Base-by-base conservation (phyloP, 805 yeast species). In the Torulaspora gathmanii region DNA sequence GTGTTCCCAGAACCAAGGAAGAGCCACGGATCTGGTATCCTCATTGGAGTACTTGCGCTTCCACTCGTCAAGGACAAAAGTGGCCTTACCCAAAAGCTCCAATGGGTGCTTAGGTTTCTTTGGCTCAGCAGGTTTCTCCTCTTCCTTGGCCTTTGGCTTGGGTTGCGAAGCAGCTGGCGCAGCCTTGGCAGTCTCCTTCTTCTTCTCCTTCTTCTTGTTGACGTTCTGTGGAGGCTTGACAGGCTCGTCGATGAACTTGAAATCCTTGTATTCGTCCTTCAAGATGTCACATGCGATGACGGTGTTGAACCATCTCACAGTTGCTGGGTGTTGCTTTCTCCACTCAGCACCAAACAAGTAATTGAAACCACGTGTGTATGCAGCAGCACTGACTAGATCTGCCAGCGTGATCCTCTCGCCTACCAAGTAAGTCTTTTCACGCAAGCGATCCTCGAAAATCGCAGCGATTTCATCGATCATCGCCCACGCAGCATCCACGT, bases 1-100 rank as follows among this genome's bases (percentile, higher is more conserved):
- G 75, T 85, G 82, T 69, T 84, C 85, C 96, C 96, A 93, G 90
- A 91, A 93, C 90, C 91, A 93, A 69, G 98, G 98, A 59, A 91
- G 77, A 56, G 97, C 95, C 57, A 72, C 81, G 68, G 80, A 83
- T 74, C 97, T 86, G 68, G 98, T 91, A 64, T 93, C 98, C 74
- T 88, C 91, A 79, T 91, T 93, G 54, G 97, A 89, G 83, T 93
- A 91, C 56, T 73, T 73, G 76, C 96, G 85, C 82, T 93, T 93
- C 95, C 96, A 90, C 71, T 87, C 93, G 67, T 91, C 97, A 53
- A 91, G 62, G 59, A 82, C 73, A 58, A 75, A 73, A 51, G 83
- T 62, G 50, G 87, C 68, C 67, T 79, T 83, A 61, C 93, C 95
- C 54, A 91, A 80, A 49, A 75, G 73, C 69, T 80, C 95, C 68